Evolutionary conservation across 495 filamentous ascomycete species (phyloP).

Genomic region (Antarctomyces pellizariae): DNA sequence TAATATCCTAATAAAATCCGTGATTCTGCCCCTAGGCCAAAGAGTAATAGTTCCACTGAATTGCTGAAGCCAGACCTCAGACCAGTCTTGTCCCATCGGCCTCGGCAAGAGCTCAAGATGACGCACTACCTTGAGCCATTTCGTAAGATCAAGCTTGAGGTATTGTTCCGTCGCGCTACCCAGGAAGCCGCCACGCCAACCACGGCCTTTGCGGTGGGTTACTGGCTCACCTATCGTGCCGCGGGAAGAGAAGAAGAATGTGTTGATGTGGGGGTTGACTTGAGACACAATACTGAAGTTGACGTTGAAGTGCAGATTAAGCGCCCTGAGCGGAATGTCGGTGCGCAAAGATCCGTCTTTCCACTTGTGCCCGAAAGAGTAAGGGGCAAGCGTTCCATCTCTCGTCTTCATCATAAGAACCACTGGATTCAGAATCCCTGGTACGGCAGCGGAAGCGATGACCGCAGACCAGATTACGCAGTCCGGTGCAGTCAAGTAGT

Average conservation of each 20-base stretch:
- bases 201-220: slow-evolving; percentile 77
- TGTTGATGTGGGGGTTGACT: slow-evolving; percentile 91
- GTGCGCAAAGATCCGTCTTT: slow-evolving; percentile 88
- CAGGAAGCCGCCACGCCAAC: slow-evolving; percentile 88
- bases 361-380: slow-evolving; percentile 94
- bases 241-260: slow-evolving; percentile 93
- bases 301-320: slow-evolving; percentile 94
- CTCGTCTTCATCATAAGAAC: slow-evolving; percentile 86
- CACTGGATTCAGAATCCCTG: slow-evolving; percentile 86
- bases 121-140: slow-evolving; percentile 85
- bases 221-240: slow-evolving; percentile 82
- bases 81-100: slow-evolving; percentile 89
- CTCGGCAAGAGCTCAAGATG: slow-evolving; percentile 82
- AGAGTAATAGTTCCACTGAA: slow-evolving; percentile 91
- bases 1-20: slow-evolving; percentile 71
- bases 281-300: slow-evolving; percentile 92
- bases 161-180: slow-evolving; percentile 84
- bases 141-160: slow-evolving; percentile 81
- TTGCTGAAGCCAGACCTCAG: slow-evolving; percentile 79
- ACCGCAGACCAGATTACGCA: slow-evolving; percentile 98
- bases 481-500: slow-evolving; percentile 84
- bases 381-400: slow-evolving; percentile 53
- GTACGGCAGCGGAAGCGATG: slow-evolving; percentile 83
- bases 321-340: slow-evolving; percentile 79
- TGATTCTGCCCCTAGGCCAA: slow-evolving; percentile 54